phyloP scores from a whole-genome alignment of 2,329 filamentous ascomycete genomes.

The Teratosphaeria epicoccoides region DNA sequence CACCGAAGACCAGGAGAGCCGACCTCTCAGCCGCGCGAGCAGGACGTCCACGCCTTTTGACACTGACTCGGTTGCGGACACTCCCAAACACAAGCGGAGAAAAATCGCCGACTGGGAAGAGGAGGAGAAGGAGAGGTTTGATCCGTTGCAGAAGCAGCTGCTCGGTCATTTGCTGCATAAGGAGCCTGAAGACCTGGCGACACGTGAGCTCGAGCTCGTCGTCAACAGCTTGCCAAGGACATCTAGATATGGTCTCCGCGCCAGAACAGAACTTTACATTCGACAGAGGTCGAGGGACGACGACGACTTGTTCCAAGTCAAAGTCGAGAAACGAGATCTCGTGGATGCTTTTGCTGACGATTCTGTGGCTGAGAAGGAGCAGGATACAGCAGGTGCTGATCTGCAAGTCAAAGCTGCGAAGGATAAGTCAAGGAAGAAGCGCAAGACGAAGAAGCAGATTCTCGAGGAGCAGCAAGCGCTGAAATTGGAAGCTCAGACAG shows the following conservation, averaged over 20 bases:
- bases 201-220: slow-evolving; percentile 49
- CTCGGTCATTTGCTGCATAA: slow-evolving; percentile 41
- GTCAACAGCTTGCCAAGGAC: slow-evolving; percentile 44
- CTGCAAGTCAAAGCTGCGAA: slow-evolving; percentile 25
- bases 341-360: slow-evolving; percentile 16
- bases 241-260: slow-evolving; percentile 64
- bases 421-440: slow-evolving; percentile 46
- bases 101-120: slow-evolving; percentile 37
- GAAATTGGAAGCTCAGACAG: slow-evolving; percentile 31
- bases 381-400: slow-evolving; percentile 16
- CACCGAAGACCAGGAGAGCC: slow-evolving; percentile 77
- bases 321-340: slow-evolving; percentile 39
- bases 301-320: slow-evolving; percentile 64
- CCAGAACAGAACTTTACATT: slow-evolving; percentile 55
- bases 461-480: slow-evolving; percentile 56
- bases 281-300: slow-evolving; percentile 78
- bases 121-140: slow-evolving; percentile 40
- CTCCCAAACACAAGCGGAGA: slow-evolving; percentile 35
- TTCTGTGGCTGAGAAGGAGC: slow-evolving; percentile 15
- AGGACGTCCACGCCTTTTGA: slow-evolving; percentile 43
- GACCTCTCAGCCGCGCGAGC: slow-evolving; percentile 61
- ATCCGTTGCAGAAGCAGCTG: slow-evolving; percentile 35
- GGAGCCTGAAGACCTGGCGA: slow-evolving; percentile 60
- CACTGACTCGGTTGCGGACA: slow-evolving; percentile 34
- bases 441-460: slow-evolving; percentile 68